These are phyloP conservation scores for Astrothelium macrocarpum DNA, from an alignment of 495 filamentous ascomycete species.

Conservation along the genomic window DNA sequence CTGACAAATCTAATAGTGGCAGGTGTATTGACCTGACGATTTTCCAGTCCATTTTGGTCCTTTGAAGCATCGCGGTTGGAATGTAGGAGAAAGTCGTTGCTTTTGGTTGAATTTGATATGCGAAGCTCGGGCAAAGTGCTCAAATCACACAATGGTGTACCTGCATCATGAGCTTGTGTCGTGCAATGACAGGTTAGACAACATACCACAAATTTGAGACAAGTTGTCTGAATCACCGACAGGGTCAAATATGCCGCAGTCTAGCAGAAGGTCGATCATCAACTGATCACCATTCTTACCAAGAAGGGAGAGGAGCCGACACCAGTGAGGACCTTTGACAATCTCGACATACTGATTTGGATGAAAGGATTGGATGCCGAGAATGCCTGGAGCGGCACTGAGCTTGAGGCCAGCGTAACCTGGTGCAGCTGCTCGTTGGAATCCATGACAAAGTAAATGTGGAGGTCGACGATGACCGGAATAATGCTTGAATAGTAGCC, in stretches of 20 bases:
- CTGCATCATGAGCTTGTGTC: conserved; percentile 27
- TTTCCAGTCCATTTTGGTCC: conserved; percentile 37
- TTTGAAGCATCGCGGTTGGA: neutral
- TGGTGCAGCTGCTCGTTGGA: conserved; percentile 36
- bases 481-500: conserved; percentile 55
- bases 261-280: conserved; percentile 69
- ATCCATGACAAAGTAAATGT: conserved; percentile 75
- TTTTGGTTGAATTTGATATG: neutral
- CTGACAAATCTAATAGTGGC: conserved; percentile 61
- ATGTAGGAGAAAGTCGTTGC: neutral
- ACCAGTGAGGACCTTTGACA: conserved; percentile 66
- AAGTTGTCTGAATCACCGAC: conserved; percentile 53
- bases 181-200: conserved; percentile 5
- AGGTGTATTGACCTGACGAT: conserved; percentile 18
- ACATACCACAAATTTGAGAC: conserved; percentile 69
- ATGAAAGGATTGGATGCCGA: conserved; percentile 44
- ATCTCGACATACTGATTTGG: conserved; percentile 60
- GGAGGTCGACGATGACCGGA: conserved; percentile 43
- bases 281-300: conserved; percentile 68
- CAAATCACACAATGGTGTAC: conserved; percentile 39
- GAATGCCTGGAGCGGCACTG: conserved; percentile 37
- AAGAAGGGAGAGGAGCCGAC: conserved; percentile 56
- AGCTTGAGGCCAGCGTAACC: conserved; percentile 24
- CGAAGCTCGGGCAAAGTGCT: conserved; percentile 19
- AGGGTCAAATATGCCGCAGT: conserved; percentile 67